Evolutionary conservation across 306 rosid genomes (phyloP), one percentile per base, ranked within the genome.

Genomic region (Sicyos baderoa): DNA sequence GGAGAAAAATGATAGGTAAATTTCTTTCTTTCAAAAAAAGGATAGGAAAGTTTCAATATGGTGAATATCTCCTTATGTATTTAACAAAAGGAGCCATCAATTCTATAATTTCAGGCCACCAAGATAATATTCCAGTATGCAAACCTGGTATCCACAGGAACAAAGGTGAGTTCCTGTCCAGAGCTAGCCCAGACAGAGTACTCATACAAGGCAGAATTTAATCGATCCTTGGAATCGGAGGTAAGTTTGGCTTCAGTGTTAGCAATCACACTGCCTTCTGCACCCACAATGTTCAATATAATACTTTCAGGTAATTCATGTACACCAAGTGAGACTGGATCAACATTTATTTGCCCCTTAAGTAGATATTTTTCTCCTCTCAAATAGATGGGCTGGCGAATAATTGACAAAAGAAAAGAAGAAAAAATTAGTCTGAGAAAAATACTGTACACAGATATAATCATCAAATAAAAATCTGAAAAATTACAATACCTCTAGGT

Each of bases 311-410:
- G 94, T 54, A 82, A 79, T 75, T 82, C 79, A 50, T 70, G 54
- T 49, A 4, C 71, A 67, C 82, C 70, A 69, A 77, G 77, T 70
- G 87, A 84, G 82, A 84, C 67, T 59, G 83, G 76, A 55, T 77
- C 84, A 74, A 90, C 82, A 61, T 73, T 81, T 70, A 94, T 90
- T 70, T 80, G 77, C 81, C 99, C 99, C 76, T 81, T 88, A 14
- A 94, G 87, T 71, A 90, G 91, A 82, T 84, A 87, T 68, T 90
- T 90, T 66, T 88, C 91, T 81, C 96, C 97, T 80, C 74, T 90
- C 56, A 94, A 86, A 86, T 82, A 71, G 79, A 94, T 58, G 68
- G 96, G 91, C 97, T 90, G 79, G 75, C 79, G 54, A 78, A 75
- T 74, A 49, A 44, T 54, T 37, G 9, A 63, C 73, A 56, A 25